phyloP scores from a whole-genome alignment of 768 basidiomycete species.

The Ephemerocybe angulata region DNA sequence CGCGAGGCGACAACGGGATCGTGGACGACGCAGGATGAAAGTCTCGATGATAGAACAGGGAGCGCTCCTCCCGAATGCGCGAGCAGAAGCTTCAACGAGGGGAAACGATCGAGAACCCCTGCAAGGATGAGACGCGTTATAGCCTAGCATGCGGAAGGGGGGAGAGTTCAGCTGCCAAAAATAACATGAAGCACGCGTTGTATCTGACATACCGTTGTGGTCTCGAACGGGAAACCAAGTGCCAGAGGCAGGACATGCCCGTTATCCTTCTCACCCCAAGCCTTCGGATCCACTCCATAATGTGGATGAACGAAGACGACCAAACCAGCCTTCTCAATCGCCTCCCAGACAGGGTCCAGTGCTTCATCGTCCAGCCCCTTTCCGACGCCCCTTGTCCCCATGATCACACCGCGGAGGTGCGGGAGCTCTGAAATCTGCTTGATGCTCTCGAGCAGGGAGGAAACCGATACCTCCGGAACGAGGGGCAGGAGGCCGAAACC shows the following conservation, averaged over 20 bases:
- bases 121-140: conserved; percentile 77
- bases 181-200: neutral
- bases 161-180: conserved; percentile 6
- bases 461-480: conserved; percentile 57
- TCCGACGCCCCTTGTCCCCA: conserved; percentile 78
- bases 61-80: conserved; percentile 88
- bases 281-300: conserved; percentile 72
- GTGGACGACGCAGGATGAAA: conserved; percentile 82
- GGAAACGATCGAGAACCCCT: conserved; percentile 78
- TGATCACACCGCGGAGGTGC: conserved; percentile 72
- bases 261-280: conserved; percentile 74
- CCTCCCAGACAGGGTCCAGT: conserved; percentile 80
- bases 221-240: conserved; percentile 88
- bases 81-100: conserved; percentile 69
- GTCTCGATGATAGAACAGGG: conserved; percentile 77
- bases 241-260: conserved; percentile 87
- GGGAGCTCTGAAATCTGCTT: conserved; percentile 60
- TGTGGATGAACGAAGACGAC: conserved; percentile 86
- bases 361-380: conserved; percentile 76
- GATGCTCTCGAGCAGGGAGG: conserved; percentile 59
- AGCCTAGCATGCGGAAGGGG: conserved; percentile 36
- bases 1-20: conserved; percentile 76
- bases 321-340: conserved; percentile 62
- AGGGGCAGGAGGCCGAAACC: conserved; percentile 84
- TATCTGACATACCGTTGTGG: conserved; percentile 74